A percentile compares a stretch with the other conserved stretches of the same genome.
These are phyloP conservation scores for Pichia rugopelliculosa DNA, from an alignment of 805 yeast genomes.

Conservation along the genomic window DNA sequence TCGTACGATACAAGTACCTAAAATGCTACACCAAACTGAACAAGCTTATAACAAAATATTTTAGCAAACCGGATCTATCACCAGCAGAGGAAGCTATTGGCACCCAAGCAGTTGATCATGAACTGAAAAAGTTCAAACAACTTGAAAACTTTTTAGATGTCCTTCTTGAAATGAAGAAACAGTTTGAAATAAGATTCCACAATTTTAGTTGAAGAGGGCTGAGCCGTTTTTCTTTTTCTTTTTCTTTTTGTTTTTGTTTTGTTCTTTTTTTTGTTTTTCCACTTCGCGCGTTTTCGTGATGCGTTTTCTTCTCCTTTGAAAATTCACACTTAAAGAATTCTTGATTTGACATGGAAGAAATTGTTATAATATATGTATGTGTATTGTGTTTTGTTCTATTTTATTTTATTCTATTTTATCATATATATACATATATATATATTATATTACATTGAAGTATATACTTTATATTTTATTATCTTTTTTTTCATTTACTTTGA, in stretches of 20 bases:
- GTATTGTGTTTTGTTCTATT: no score
- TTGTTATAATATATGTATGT: no score
- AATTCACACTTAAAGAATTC: no score
- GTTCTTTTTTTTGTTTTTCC: background rate
- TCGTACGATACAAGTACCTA: constrained; percentile 24
- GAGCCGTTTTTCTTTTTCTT: no score
- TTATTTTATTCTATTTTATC: no score
- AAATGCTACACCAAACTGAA: constrained; percentile 21
- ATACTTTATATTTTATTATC: background rate
- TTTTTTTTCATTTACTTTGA: background rate
- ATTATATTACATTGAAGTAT: no score
- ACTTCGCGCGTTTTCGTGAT: background rate
- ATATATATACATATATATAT: no score
- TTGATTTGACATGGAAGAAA: background rate
- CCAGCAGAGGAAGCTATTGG: constrained; percentile 22
- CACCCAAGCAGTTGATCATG: constrained; percentile 16
- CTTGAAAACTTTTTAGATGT: constrained; percentile 17
- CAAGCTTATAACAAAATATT: constrained; percentile 20
- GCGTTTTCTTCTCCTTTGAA: background rate
- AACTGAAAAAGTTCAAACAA: constrained; percentile 19
- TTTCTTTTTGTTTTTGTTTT: no score
- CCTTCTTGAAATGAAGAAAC: constrained; percentile 13
- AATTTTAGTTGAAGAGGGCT: background rate
- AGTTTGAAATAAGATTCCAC: constrained; percentile 13
- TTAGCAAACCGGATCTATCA: constrained; percentile 19